Evolutionary conservation across 2,329 filamentous ascomycete genomes (phyloP).

Genomic region (Botryosphaeria dothidea): DNA sequence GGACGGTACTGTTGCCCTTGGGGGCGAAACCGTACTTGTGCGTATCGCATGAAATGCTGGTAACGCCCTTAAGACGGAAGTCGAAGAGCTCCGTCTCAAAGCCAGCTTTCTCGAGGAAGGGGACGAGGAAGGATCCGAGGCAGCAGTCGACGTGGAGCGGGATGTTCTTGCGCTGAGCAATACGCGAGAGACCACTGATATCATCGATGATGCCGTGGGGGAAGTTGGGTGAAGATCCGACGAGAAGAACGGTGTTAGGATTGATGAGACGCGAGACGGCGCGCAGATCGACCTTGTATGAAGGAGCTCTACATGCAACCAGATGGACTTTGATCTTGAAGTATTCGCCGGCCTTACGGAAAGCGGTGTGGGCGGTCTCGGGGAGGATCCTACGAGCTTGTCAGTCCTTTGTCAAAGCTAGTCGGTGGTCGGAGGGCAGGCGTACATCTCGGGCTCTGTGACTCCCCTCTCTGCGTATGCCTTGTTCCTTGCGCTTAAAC

Average conservation of each 20-base stretch:
- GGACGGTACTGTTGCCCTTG: slow-evolving; percentile 90
- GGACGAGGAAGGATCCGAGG: slow-evolving; percentile 90
- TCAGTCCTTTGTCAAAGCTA: background rate
- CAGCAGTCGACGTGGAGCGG: slow-evolving; percentile 98
- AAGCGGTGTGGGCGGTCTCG: slow-evolving; percentile 91
- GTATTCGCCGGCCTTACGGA: slow-evolving; percentile 92
- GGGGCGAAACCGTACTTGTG: slow-evolving; percentile 99
- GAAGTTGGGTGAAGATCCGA: slow-evolving; percentile 95
- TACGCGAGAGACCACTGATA: slow-evolving; percentile 78
- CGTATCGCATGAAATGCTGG: slow-evolving; percentile 93
- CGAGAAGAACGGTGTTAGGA: slow-evolving; percentile 88
- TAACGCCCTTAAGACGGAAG: slow-evolving; percentile 91
- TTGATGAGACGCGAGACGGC: slow-evolving; percentile 85
- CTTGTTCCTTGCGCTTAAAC: slow-evolving; percentile 85
- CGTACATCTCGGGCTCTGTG: slow-evolving; percentile 88
- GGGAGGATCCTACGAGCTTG: slow-evolving; percentile 72
- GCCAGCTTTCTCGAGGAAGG: slow-evolving; percentile 88
- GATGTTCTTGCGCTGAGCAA: slow-evolving; percentile 76
- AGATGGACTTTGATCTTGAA: slow-evolving; percentile 95
- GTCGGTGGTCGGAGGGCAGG: background rate
- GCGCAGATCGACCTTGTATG: slow-evolving; percentile 79
- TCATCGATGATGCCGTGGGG: slow-evolving; percentile 98
- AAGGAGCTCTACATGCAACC: slow-evolving; percentile 81
- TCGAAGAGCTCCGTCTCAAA: slow-evolving; percentile 89
- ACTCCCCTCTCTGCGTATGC: slow-evolving; percentile 82